Conservation (phyloP, 78 protist genomes). For the Dictyostelium purpureum region DNA sequence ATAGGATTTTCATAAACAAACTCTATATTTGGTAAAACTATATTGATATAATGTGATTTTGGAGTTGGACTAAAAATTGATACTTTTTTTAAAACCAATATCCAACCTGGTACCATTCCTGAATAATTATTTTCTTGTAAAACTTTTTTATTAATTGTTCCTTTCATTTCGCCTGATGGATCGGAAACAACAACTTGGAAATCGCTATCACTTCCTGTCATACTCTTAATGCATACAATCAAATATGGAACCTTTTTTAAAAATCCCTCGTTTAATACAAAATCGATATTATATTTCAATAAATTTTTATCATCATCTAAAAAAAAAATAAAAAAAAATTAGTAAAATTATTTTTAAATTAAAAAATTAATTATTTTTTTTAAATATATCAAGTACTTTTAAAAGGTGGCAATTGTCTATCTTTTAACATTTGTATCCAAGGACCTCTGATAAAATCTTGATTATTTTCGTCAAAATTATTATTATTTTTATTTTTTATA, state of each 20-base stretch:
- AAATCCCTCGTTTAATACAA: slow-evolving; percentile 45
- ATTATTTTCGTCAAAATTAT: neutral
- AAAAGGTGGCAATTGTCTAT: slow-evolving; percentile 48
- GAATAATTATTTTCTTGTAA: slow-evolving; percentile 24
- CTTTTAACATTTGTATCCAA: slow-evolving; percentile 57
- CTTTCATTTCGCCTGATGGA: slow-evolving; percentile 61
- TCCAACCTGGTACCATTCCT: slow-evolving; percentile 45
- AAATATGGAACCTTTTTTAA: slow-evolving; percentile 33
- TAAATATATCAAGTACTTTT: neutral
- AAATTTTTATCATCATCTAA: neutral
- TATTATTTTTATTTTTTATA: neutral
- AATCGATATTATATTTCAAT: slow-evolving; percentile 38
- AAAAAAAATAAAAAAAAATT: neutral
- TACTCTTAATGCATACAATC: slow-evolving; percentile 13
- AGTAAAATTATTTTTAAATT: neutral
- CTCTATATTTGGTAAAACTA: slow-evolving; percentile 54
- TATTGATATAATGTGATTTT: slow-evolving; percentile 52
- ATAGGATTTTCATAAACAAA: neutral
- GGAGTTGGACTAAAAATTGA: slow-evolving; percentile 46
- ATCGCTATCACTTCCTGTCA: slow-evolving; percentile 18
- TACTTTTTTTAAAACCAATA: slow-evolving; percentile 19
- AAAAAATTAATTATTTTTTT: neutral
- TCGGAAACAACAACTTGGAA: slow-evolving; percentile 23
- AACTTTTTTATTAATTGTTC: slow-evolving; percentile 31
- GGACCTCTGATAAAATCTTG: slow-evolving; percentile 43